These are phyloP conservation scores for Trichophyton equinum DNA, from an alignment of 2,329 filamentous ascomycete genomes.

Conservation along the genomic window DNA sequence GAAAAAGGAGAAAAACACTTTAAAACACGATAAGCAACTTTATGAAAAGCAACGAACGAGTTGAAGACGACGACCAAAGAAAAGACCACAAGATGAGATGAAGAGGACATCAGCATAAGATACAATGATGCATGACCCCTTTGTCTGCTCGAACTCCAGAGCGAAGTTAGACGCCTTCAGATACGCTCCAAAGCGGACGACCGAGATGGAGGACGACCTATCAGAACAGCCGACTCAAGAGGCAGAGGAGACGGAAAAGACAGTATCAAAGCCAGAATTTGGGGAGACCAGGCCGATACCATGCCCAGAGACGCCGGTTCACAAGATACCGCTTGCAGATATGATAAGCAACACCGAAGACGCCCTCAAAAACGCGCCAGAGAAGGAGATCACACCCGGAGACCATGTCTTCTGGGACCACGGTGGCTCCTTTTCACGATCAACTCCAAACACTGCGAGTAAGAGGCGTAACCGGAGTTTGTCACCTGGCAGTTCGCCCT, in stretches of 20 bases:
- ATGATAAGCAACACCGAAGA: constrained; percentile 51
- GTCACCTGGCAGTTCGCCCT: constrained; percentile 58
- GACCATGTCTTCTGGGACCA: constrained; percentile 51
- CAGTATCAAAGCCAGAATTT: not conserved
- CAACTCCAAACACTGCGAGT: constrained; percentile 36
- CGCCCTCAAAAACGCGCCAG: constrained; percentile 34
- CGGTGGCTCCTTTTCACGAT: constrained; percentile 28
- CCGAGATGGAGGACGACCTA: not conserved
- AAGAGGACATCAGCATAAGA: not conserved
- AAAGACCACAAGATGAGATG: not conserved
- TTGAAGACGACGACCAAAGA: not conserved
- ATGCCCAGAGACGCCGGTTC: constrained; percentile 46
- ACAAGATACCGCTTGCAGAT: constrained; percentile 47
- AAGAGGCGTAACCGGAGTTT: constrained; percentile 62
- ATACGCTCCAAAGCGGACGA: constrained; percentile 6
- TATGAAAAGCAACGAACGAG: not conserved
- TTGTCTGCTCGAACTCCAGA: constrained; percentile 22
- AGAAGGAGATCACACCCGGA: constrained; percentile 43
- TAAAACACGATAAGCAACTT: not conserved
- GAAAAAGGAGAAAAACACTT: not conserved
- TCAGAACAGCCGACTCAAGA: not conserved
- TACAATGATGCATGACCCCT: constrained; percentile 7
- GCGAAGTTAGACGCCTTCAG: constrained; percentile 28
- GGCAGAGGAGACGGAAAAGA: not conserved
- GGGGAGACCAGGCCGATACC: constrained; percentile 13